These are phyloP conservation scores for Acephala macrosclerotiorum DNA, from an alignment of 2,329 filamentous ascomycete species.

Conservation along the genomic window DNA sequence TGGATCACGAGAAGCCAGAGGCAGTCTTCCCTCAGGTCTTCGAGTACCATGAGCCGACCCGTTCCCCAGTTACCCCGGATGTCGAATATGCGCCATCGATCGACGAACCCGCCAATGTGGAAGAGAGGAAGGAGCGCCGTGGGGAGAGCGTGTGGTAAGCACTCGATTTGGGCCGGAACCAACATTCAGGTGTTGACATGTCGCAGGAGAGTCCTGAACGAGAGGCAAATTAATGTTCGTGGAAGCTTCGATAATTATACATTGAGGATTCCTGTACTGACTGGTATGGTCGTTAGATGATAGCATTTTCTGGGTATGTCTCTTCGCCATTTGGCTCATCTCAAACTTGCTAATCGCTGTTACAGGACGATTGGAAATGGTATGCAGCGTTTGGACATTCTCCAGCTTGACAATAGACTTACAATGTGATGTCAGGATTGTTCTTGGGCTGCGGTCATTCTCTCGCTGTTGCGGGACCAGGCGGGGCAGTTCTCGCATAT, in stretches of 20 bases:
- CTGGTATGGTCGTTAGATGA: slow-evolving; percentile 45
- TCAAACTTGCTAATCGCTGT: slow-evolving; percentile 3
- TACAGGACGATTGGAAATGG: slow-evolving; percentile 51
- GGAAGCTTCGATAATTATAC: neutral
- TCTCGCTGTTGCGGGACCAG: slow-evolving; percentile 50
- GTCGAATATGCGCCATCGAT: slow-evolving; percentile 33
- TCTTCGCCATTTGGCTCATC: neutral
- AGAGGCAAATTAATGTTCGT: slow-evolving; percentile 50
- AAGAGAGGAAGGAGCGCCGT: slow-evolving; percentile 37
- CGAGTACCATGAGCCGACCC: slow-evolving; percentile 33
- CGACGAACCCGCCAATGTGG: slow-evolving; percentile 35
- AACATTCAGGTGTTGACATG: neutral
- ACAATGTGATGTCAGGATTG: slow-evolving; percentile 40
- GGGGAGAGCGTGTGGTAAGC: slow-evolving; percentile 41
- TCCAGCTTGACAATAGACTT: slow-evolving; percentile 7
- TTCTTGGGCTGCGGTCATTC: slow-evolving; percentile 51
- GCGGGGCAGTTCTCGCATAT: slow-evolving; percentile 50
- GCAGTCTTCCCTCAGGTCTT: slow-evolving; percentile 38
- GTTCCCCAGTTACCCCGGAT: slow-evolving; percentile 35
- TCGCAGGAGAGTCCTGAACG: slow-evolving; percentile 48
- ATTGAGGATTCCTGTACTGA: neutral
- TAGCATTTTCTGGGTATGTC: slow-evolving; percentile 52
- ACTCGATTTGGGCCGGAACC: slow-evolving; percentile 19
- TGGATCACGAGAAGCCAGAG: slow-evolving; percentile 43
- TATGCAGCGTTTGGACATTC: slow-evolving; percentile 20